A percentile compares a stretch with the other conserved stretches of the same genome.
Conservation (phyloP, 2,329 filamentous ascomycete genomes). For the Fusarium irregulare region DNA sequence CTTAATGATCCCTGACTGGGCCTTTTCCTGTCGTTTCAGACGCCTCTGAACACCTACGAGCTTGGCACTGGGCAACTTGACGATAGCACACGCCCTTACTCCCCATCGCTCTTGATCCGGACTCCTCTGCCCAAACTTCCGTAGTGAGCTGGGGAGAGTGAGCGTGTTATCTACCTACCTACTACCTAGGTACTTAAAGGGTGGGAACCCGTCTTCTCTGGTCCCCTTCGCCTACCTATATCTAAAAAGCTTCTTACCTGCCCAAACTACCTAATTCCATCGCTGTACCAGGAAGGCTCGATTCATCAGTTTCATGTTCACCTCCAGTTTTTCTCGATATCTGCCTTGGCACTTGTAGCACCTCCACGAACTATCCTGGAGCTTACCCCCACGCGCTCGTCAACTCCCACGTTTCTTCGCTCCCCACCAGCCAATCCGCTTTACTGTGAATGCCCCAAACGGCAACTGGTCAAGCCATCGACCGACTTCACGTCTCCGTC, state of each 20-base stretch:
- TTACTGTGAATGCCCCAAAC: conserved; percentile 44
- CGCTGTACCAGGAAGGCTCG: conserved; percentile 25
- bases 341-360: conserved; percentile 37
- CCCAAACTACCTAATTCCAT: conserved; percentile 20
- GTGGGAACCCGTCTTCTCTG: conserved; percentile 39
- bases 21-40: conserved; percentile 26
- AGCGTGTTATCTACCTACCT: conserved; percentile 28
- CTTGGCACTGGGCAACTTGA: conserved; percentile 44
- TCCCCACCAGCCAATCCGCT: conserved; percentile 47
- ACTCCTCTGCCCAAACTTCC: conserved; percentile 31
- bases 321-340: conserved; percentile 23
- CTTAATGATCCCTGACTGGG: conserved; percentile 46
- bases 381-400: conserved; percentile 44
- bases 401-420: conserved; percentile 44
- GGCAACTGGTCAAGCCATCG: conserved; percentile 49
- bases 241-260: conserved; percentile 19
- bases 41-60: conserved; percentile 32
- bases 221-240: conserved; percentile 20
- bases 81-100: conserved; percentile 43
- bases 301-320: conserved; percentile 26
- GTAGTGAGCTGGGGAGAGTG: conserved; percentile 27
- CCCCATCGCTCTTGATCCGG: conserved; percentile 24
- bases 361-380: conserved; percentile 43
- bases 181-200: conserved; percentile 44
- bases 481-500: conserved; percentile 43